Base-by-base conservation (phyloP, 768 basidiomycete genomes). In the Trametes maxima region DNA sequence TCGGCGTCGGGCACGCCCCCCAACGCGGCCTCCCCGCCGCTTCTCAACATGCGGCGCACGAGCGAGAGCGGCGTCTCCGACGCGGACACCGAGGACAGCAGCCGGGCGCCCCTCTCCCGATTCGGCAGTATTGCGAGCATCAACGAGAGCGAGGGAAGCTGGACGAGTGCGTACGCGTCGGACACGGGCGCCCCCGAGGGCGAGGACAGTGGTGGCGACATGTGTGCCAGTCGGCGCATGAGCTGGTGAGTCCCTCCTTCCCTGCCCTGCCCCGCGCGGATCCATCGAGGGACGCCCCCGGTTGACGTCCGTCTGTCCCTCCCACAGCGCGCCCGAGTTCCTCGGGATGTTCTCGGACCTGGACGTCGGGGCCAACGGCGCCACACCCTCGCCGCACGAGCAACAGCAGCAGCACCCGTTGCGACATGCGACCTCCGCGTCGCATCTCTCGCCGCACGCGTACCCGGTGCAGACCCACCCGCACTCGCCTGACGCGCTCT, bases 71-170 rank as follows among this genome's bases (percentile, higher is more conserved):
- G 65, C 36, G 60, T 58, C 48, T 59, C 60, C n/a, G 63, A 62
- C 47, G 62, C 53, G 37, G 69, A 65, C 44, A 60, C 57, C 57
- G 66, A 67, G 43, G 65, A 66, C 55, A 66, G 66, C 60, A 68
- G 66, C 59, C 64, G 57, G 39, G 64, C 56, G 40, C 62, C 65
- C 54, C 43, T 66, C 21, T 67, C 68, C 40, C 49, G 68, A 46
- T 71, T 68, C 53, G 69, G 65, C 25, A 67, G 64, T 44, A 57
- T 70, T 25, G 69, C 71, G 62, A 69, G 68, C 57, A 60, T 67
- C 37, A 68, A 62, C 44, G 67, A 68, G 4, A 73, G 70, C 64
- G 70, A 70, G 59, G 67, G 54, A 19, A 72, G 72, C 62, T 67
- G 60, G 64, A 71, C 71, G 56, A 72, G 71, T 57, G 67, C 63